Conservation (phyloP, 768 basidiomycete genomes). For the Auriscalpium vulgare region DNA sequence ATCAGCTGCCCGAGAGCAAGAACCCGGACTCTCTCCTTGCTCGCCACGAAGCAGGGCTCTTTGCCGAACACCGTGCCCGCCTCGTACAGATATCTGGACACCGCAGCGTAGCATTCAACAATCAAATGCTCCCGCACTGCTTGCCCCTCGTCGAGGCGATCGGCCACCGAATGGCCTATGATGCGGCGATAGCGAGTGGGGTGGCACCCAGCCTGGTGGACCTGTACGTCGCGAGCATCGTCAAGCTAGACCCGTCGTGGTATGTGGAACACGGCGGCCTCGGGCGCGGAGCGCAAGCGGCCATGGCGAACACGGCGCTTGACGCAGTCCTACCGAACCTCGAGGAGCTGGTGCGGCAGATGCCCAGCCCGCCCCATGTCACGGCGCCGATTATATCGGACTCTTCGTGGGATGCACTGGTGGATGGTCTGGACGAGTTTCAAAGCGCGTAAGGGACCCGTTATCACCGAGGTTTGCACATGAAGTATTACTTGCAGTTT, state of each 20-base stretch:
- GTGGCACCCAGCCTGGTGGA: constrained; percentile 44
- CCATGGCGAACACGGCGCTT: constrained; percentile 3
- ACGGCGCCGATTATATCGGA: constrained; percentile 23
- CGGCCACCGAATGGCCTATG: constrained; percentile 55
- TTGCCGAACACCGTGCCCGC: constrained; percentile 19
- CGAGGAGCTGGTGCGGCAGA: background rate
- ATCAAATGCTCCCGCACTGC: constrained; percentile 48
- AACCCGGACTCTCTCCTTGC: constrained; percentile 43
- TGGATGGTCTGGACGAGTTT: constrained; percentile 3
- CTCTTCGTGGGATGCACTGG: constrained; percentile 20
- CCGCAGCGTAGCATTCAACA: constrained; percentile 44
- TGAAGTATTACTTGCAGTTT: no score
- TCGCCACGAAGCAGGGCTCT: constrained; percentile 32
- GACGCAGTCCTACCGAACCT: background rate
- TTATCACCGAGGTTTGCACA: no score
- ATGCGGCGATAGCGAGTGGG: constrained; percentile 36
- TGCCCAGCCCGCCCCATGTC: background rate
- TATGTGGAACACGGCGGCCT: constrained; percentile 47
- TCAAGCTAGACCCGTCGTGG: constrained; percentile 49
- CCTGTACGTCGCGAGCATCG: constrained; percentile 44
- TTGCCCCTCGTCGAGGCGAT: constrained; percentile 49
- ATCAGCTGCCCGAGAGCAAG: constrained; percentile 38
- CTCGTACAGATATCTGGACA: constrained; percentile 21
- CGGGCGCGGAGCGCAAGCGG: constrained; percentile 4
- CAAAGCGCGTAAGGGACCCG: background rate